phyloP scores from a whole-genome alignment of 441 rosid genomes.

The Populus hybrid region DNA sequence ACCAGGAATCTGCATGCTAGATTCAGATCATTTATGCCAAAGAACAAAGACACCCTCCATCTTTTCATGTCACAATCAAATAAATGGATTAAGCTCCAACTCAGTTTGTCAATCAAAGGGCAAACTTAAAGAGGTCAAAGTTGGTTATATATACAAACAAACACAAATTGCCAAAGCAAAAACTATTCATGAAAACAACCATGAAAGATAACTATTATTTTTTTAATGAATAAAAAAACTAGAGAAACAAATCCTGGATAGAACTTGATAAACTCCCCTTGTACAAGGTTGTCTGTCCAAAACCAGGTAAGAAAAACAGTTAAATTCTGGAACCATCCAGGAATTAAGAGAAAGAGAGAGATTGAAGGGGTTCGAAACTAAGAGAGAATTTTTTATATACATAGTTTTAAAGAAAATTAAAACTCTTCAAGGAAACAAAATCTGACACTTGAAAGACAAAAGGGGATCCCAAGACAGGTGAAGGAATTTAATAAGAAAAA shows the following conservation, averaged over 20 bases:
- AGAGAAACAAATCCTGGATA: background rate
- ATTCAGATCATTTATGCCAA: constrained; percentile 2
- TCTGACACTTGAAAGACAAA: constrained; percentile 32
- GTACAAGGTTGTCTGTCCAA: constrained; percentile 4
- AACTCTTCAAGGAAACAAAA: constrained; percentile 21
- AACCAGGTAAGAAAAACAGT: background rate
- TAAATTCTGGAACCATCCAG: background rate
- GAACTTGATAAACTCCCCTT: background rate
- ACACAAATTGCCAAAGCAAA: constrained; percentile 29
- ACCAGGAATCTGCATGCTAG: constrained; percentile 25
- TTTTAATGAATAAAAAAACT: background rate
- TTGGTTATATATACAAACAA: constrained; percentile 16
- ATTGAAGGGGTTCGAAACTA: background rate
- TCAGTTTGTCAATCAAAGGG: constrained; percentile 3
- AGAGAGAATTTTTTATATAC: background rate
- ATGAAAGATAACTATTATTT: constrained; percentile 1
- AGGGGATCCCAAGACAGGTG: constrained; percentile 18
- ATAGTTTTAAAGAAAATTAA: constrained; percentile 5
- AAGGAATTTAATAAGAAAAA: constrained; percentile 24
- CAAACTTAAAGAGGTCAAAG: background rate
- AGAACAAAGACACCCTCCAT: constrained; percentile 9
- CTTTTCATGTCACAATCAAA: constrained; percentile 10
- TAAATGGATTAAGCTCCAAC: background rate
- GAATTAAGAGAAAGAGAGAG: background rate
- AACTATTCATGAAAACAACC: constrained; percentile 6